Conservation (phyloP, 2,329 filamentous ascomycete species). For the Curvularia sp. region DNA sequence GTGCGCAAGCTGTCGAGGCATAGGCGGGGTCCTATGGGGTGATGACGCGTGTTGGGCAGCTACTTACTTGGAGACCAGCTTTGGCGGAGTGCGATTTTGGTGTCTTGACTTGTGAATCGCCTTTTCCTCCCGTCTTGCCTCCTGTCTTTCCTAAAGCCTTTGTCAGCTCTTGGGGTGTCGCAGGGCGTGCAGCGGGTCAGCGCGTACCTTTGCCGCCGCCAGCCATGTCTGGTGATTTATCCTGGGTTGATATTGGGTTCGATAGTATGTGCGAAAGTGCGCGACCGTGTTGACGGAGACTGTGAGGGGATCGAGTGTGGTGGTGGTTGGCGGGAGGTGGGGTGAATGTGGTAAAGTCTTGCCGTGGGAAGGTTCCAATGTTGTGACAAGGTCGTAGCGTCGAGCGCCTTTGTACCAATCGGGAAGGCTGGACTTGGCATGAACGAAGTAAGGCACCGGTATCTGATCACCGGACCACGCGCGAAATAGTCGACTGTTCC, state of each 20-base stretch:
- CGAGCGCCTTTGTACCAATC: constrained; percentile 38
- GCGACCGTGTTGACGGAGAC: constrained; percentile 41
- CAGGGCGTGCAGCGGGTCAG: constrained; percentile 35
- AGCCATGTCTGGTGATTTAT: constrained; percentile 61
- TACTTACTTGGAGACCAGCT: constrained; percentile 90
- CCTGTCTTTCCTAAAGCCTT: constrained; percentile 63
- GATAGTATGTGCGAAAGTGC: constrained; percentile 39
- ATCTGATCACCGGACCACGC: constrained; percentile 20
- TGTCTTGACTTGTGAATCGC: constrained; percentile 78
- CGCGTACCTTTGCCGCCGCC: constrained; percentile 89
- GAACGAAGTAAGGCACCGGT: constrained; percentile 19
- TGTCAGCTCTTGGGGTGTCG: constrained; percentile 28
- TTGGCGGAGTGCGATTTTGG: constrained; percentile 94
- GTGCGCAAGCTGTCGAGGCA: constrained; percentile 16
- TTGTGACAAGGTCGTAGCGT: constrained; percentile 33
- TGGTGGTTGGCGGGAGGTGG: constrained; percentile 42
- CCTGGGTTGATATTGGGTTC: constrained; percentile 29
- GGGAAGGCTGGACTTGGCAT: constrained; percentile 33
- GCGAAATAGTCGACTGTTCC: constrained; percentile 30
- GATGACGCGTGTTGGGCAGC: constrained; percentile 28
- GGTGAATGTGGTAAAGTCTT: constrained; percentile 44
- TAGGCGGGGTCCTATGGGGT: constrained; percentile 32
- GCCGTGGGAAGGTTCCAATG: constrained; percentile 39
- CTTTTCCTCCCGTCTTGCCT: constrained; percentile 89
- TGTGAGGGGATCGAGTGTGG: constrained; percentile 36